A percentile compares a stretch with the other conserved stretches of the same genome.
These are phyloP conservation scores for Onygenales sp. DNA, from an alignment of 2,329 filamentous ascomycete species.

Conservation along the genomic window DNA sequence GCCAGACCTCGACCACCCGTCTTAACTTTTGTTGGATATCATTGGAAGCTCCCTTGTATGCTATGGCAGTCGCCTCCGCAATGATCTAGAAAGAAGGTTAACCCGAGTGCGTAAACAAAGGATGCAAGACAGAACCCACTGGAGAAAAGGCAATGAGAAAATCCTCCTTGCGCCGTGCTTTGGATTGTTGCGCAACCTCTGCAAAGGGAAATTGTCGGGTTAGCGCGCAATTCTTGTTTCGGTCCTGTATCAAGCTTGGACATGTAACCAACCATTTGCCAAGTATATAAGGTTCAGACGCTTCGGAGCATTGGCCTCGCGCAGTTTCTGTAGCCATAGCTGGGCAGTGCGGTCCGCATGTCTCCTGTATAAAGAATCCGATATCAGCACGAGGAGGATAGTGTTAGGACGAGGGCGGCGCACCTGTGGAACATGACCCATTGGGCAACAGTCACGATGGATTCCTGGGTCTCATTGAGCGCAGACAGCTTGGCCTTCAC, in stretches of 20 bases:
- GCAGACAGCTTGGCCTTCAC: conserved; percentile 90
- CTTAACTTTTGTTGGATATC: conserved; percentile 83
- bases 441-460: conserved; percentile 90
- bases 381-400: conserved; percentile 10
- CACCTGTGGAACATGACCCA: conserved; percentile 99
- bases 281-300: conserved; percentile 87
- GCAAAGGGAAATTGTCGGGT: conserved; percentile 5
- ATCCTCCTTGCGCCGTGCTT: conserved; percentile 82
- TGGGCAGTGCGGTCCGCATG: conserved; percentile 87
- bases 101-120: conserved; percentile 1
- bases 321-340: conserved; percentile 82
- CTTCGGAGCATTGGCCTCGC: conserved; percentile 77
- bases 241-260: neutral
- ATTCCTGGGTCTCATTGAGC: conserved; percentile 94
- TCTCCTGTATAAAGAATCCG: conserved; percentile 48
- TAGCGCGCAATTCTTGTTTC: neutral
- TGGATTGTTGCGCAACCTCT: conserved; percentile 96
- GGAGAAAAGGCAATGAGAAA: conserved; percentile 89
- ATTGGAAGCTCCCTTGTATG: conserved; percentile 78
- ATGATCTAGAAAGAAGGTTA: conserved; percentile 49
- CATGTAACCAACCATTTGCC: conserved; percentile 63
- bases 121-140: conserved; percentile 27
- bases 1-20: conserved; percentile 91
- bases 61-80: conserved; percentile 78
- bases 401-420: conserved; percentile 4